phyloP scores from a whole-genome alignment of 371 early-diverging fungal genomes.

The Mucor mucedo region DNA sequence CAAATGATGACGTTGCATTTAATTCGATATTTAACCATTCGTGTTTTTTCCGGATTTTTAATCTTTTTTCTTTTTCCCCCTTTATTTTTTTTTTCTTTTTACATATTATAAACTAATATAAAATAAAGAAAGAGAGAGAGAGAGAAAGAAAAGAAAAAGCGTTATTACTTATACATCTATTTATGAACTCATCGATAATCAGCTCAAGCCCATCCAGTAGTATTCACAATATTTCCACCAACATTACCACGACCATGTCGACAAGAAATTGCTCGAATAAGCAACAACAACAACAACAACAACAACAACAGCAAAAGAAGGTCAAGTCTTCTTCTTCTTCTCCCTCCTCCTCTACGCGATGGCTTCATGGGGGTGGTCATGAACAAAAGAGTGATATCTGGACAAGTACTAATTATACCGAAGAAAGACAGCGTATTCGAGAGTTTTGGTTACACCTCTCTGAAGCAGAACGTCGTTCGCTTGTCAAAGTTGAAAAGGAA shows the following conservation, averaged over 20 bases:
- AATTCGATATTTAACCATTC: too few species aligned
- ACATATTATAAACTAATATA: too few species aligned
- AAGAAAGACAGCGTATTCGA: constrained; percentile 85
- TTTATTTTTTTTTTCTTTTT: too few species aligned
- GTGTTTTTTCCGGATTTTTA: too few species aligned
- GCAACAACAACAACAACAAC: neutral
- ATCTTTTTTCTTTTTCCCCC: too few species aligned
- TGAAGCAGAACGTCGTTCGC: constrained; percentile 81
- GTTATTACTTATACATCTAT: too few species aligned
- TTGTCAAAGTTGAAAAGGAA: constrained; percentile 90
- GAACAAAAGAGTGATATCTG: constrained; percentile 60
- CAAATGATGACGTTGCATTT: too few species aligned
- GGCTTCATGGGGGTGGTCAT: neutral
- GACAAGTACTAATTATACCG: constrained; percentile 72
- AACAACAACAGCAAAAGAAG: constrained; percentile 3
- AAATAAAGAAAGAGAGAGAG: too few species aligned
- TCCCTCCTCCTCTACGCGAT: neutral
- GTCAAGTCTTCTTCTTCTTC: neutral
- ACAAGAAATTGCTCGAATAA: constrained; percentile 1
- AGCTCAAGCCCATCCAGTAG: too few species aligned
- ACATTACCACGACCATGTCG: neutral
- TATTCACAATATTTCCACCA: neutral
- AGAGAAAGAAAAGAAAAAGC: too few species aligned
- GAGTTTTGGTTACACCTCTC: constrained; percentile 90
- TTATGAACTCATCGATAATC: too few species aligned